Base-by-base conservation (phyloP, 225 moss, liverwort and hornwort species). In the Takakia lepidozioides region DNA sequence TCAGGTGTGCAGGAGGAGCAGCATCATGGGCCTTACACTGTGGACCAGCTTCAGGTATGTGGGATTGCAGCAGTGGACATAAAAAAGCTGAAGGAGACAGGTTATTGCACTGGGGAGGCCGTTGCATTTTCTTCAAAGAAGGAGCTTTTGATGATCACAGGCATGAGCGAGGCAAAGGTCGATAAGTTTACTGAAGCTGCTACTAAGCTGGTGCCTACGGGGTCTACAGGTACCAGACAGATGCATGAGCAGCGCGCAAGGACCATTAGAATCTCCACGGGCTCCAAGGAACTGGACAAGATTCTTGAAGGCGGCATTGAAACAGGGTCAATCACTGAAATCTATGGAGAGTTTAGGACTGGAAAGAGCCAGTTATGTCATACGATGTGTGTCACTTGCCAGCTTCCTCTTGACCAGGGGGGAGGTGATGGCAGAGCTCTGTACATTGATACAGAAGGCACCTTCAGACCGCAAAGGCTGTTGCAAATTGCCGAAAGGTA, bases 211-310 rank as follows among this genome's bases (percentile, higher is more conserved):
- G 87, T 98, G 18, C 95, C 95, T 0, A 98, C 87, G 91, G 95
- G 95, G 15, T 98, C 91, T 22, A 98, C 95, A 0, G 87, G 91
- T 28, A 91, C 95, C 20, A 82, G 74, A 32, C 86, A 87, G 71
- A 91, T 98, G 87, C 90, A 91, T 46, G 90, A 87, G 62, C 95
- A 98, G 58, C 82, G 95, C 19, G 84, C 79, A 40, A 91, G 87
- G 67, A 67, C 91, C 0, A 98, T 98, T 25, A 82, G 83, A 44
- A 74, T 98, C 1, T 82, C 87, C 3, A 82, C 91, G 4, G 95
- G 95, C 13, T 74, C 80, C 5, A 85, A 87, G 61, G 95, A 98
- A 51, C 82, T 98, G 2, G 95, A 98, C 45, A 51, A 71, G 0
- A 70, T 98, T 46, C 80, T 98, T 0, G 82, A 87, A 15, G 95